Evolutionary conservation across 2,329 filamentous ascomycete species (phyloP).

Genomic region (Coleophoma crateriformis): DNA sequence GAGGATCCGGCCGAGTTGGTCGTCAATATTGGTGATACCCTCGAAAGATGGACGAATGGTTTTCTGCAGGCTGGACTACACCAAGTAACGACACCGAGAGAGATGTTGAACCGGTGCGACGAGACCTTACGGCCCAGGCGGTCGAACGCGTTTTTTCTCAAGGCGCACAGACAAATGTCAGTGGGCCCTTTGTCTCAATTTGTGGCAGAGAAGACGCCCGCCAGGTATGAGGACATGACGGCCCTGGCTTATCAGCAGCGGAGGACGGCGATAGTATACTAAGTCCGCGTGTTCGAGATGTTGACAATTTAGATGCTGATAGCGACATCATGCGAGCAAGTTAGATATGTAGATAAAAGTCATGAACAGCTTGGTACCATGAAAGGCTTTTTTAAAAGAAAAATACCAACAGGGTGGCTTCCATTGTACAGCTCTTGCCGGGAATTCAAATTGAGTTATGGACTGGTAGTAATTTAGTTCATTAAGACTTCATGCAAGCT

Average conservation of each 20-base stretch:
- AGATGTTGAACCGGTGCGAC: background rate
- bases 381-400: background rate
- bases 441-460: background rate
- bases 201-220: background rate
- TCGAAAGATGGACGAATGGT: conserved; percentile 41
- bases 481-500: background rate
- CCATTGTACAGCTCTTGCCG: background rate
- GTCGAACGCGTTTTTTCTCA: background rate
- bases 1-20: conserved; percentile 20
- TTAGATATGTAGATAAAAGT: background rate
- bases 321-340: background rate
- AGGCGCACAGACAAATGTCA: conserved; percentile 1
- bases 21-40: conserved; percentile 39
- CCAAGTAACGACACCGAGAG: conserved; percentile 1
- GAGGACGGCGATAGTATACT: conserved; percentile 1
- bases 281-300: background rate
- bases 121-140: background rate
- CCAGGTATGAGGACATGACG: background rate
- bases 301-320: background rate
- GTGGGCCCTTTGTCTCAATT: background rate
- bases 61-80: conserved; percentile 6
- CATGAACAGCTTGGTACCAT: background rate
- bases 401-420: background rate
- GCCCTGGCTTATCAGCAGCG: conserved; percentile 1
- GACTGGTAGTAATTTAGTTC: too few relatives aligned